Conservation (phyloP, 106 monocot species). For the Hemerocallis citrina region DNA sequence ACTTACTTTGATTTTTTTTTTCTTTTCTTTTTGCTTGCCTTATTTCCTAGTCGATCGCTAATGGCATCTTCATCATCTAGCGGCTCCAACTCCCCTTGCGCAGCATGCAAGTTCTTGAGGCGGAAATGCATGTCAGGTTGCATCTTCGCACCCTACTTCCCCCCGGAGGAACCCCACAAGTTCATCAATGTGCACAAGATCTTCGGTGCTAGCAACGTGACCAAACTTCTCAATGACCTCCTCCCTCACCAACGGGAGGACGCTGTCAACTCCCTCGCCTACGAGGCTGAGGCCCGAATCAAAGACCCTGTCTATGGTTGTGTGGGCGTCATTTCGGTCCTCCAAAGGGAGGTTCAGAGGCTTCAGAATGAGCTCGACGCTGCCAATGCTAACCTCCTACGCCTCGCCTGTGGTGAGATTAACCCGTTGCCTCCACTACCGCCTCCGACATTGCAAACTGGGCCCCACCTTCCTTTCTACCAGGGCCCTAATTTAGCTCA, state of each 20-base stretch:
- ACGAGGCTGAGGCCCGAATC: slow-evolving; percentile 52
- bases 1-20: no score
- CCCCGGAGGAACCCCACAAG: slow-evolving; percentile 59
- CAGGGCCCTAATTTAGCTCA: no score
- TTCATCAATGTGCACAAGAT: slow-evolving; percentile 64
- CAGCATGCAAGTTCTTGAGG: slow-evolving; percentile 71
- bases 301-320: slow-evolving; percentile 64
- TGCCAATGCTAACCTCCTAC: slow-evolving; percentile 40
- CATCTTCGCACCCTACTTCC: slow-evolving; percentile 68
- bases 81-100: slow-evolving; percentile 41
- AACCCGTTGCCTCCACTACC: no score
- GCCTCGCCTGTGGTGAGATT: no score
- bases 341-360: slow-evolving; percentile 42
- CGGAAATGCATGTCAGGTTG: slow-evolving; percentile 59
- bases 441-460: no score
- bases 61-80: background rate
- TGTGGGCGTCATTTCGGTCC: slow-evolving; percentile 52
- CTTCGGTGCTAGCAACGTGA: slow-evolving; percentile 62
- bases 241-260: slow-evolving; percentile 58
- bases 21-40: no score
- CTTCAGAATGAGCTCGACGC: slow-evolving; percentile 49
- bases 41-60: no score
- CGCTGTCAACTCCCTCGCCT: slow-evolving; percentile 62
- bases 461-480: no score
- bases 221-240: slow-evolving; percentile 56